phyloP scores from a whole-genome alignment of 345 rosid genomes.

The Hevea brasiliensis region DNA sequence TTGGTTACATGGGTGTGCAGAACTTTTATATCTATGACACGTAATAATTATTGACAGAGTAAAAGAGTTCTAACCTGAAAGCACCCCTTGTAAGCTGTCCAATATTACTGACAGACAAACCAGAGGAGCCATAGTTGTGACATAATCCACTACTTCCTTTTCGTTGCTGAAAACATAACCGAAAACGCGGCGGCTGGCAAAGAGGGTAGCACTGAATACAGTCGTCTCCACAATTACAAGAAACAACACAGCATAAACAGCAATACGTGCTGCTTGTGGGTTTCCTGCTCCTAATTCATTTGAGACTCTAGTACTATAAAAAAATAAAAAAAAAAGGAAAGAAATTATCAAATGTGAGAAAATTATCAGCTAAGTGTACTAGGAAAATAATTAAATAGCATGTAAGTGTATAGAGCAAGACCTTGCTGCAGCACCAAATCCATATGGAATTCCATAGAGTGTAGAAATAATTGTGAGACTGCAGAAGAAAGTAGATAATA shows the following conservation, averaged over 20 bases:
- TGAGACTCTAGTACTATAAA: constrained; percentile 25
- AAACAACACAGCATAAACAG: constrained; percentile 20
- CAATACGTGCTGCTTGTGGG: constrained; percentile 19
- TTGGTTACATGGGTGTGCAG: not conserved
- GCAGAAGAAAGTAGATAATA: not conserved
- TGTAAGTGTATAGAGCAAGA: not conserved
- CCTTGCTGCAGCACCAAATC: constrained; percentile 32
- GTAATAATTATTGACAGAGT: not conserved
- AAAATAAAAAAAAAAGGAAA: not conserved
- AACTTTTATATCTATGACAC: too few species aligned
- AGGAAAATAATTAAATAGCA: not conserved
- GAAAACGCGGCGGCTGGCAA: constrained; percentile 15
- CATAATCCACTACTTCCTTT: constrained; percentile 30
- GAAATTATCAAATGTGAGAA: not conserved
- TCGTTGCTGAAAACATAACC: constrained; percentile 29
- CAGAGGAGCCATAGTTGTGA: constrained; percentile 25
- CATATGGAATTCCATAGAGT: constrained; percentile 22
- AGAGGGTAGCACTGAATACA: constrained; percentile 14
- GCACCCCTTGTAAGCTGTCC: constrained; percentile 29
- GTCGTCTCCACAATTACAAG: constrained; percentile 18
- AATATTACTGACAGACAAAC: constrained; percentile 24
- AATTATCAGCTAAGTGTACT: too few species aligned
- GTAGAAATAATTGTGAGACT: constrained; percentile 28
- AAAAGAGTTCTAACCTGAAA: constrained; percentile 16
- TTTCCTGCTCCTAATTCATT: constrained; percentile 35